Base-by-base conservation (phyloP, 352 stramenopile genomes). In the Pythium folliculosum region DNA sequence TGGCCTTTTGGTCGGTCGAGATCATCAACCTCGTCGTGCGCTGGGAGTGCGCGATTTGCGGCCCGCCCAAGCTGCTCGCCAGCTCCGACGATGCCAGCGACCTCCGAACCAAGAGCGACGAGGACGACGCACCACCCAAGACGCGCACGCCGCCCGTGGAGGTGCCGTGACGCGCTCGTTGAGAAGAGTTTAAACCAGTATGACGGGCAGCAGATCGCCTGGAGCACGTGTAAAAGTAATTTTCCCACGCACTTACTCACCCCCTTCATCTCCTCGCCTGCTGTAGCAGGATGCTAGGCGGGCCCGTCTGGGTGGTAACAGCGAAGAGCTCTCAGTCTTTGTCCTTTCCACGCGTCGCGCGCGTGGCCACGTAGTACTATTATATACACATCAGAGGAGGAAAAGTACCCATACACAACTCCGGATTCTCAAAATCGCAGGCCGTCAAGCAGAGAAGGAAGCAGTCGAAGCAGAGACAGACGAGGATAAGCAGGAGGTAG, bases 1-100 rank as follows among this genome's bases (percentile, higher is more conserved):
- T 65, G 22, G 60, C 67, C 50, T 82, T 78, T 57, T 86, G 77
- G 77, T 69, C 77, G 38, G 64, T 80, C 14, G 77, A 81, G 53
- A 75, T 80, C 35, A 53, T 82, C 30, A 70, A 76, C 50, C 14
- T 81, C 21, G 73, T 72, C 44, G 65, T 82, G 40, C 70, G 75
- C 12, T 85, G 77, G 77, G 77, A 85, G 44, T 69, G 60, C 40
- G 58, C 65, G 10, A 57, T 85, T 17, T 66, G 75, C 53, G 77
- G 73, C 1, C 73, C 77, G 5, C 70, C 56, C 23, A 51, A 47
- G 30, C 17, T 70, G 25, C 60, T 73, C 1, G 8, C 21, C 9
- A 52, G 23, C 8, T 25, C 30, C 14, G 27, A 51, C 19, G 44
- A 50, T 2, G 21, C 6, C 8, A 50, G 12, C 19, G 43, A 6